These are phyloP conservation scores for Mortierella sp. DNA, from an alignment of 371 early-diverging fungal genomes.

Conservation along the genomic window DNA sequence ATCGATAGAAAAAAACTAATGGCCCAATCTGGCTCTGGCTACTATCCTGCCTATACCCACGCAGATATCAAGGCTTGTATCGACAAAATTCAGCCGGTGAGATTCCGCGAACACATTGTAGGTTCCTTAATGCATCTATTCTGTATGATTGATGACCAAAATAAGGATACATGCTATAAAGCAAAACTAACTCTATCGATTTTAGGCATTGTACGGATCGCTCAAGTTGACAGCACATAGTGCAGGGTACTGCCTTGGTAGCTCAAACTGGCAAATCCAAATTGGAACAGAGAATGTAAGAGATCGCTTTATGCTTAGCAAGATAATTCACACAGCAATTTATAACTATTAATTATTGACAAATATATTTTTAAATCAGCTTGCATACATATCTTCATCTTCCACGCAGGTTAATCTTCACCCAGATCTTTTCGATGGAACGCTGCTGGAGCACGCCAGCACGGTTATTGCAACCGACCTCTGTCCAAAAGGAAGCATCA, in stretches of 20 bases:
- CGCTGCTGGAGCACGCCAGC: conserved; percentile 68
- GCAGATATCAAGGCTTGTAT: conserved; percentile 73
- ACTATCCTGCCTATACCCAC: conserved; percentile 64
- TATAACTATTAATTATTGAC: no score
- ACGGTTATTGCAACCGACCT: conserved; percentile 67
- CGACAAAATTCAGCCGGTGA: conserved; percentile 74
- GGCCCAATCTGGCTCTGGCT: conserved; percentile 41
- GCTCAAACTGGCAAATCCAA: conserved; percentile 54
- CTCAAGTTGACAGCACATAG: conserved; percentile 48
- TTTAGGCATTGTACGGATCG: conserved; percentile 46
- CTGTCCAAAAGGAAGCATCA: conserved; percentile 33
- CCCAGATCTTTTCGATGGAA: conserved; percentile 75
- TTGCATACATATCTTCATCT: conserved; percentile 77
- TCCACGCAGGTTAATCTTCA: conserved; percentile 72
- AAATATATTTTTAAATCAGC: conserved; percentile 41
- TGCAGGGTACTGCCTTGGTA: conserved; percentile 54
- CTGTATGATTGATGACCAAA: background rate
- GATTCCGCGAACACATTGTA: conserved; percentile 72
- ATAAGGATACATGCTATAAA: no score
- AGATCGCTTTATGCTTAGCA: no score
- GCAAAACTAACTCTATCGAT: background rate
- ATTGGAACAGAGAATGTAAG: conserved; percentile 54
- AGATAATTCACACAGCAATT: no score
- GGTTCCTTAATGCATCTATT: background rate
- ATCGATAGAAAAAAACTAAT: conserved; percentile 45